These are phyloP conservation scores for Penicillium nordicum DNA, from an alignment of 2,329 filamentous ascomycete species.

Conservation along the genomic window DNA sequence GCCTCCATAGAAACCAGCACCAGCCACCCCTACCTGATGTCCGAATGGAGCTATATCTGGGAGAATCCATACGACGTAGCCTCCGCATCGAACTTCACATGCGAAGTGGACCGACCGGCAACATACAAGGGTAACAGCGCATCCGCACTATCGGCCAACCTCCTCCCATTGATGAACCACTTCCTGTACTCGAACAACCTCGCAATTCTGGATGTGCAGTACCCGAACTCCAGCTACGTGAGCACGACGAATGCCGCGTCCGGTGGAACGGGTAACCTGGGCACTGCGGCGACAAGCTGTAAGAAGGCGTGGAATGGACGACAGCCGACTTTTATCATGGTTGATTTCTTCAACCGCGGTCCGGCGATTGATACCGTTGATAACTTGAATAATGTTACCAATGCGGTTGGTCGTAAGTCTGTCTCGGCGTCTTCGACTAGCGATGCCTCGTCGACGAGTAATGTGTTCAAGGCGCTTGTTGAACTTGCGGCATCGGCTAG, in stretches of 20 bases:
- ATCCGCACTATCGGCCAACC: constrained; percentile 54
- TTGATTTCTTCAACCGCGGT: constrained; percentile 75
- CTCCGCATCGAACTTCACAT: constrained; percentile 64
- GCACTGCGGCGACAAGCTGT: constrained; percentile 51
- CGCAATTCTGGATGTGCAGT: constrained; percentile 53
- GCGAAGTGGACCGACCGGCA: constrained; percentile 64
- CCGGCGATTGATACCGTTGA: constrained; percentile 69
- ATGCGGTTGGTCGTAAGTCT: constrained; percentile 43
- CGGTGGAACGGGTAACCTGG: constrained; percentile 54
- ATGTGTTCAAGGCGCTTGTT: constrained; percentile 39
- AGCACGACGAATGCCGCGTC: constrained; percentile 63
- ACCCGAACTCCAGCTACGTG: constrained; percentile 61
- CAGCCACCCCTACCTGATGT: constrained; percentile 43
- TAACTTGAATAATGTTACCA: constrained; percentile 57
- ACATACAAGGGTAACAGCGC: constrained; percentile 46
- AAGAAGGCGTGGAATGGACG: constrained; percentile 54
- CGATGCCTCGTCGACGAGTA: constrained; percentile 29
- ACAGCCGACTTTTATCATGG: constrained; percentile 68
- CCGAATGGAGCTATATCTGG: constrained; percentile 55
- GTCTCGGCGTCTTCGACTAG: constrained; percentile 27
- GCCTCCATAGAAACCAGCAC: constrained; percentile 46
- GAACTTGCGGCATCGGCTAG: constrained; percentile 38
- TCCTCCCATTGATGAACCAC: constrained; percentile 75
- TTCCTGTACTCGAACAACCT: constrained; percentile 60
- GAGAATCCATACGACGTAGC: constrained; percentile 69